Percentiles rank a stretch among this genome's conserved stretches.
Conservation (phyloP, 2,329 filamentous ascomycete species). For the Colletotrichum noveboracense region DNA sequence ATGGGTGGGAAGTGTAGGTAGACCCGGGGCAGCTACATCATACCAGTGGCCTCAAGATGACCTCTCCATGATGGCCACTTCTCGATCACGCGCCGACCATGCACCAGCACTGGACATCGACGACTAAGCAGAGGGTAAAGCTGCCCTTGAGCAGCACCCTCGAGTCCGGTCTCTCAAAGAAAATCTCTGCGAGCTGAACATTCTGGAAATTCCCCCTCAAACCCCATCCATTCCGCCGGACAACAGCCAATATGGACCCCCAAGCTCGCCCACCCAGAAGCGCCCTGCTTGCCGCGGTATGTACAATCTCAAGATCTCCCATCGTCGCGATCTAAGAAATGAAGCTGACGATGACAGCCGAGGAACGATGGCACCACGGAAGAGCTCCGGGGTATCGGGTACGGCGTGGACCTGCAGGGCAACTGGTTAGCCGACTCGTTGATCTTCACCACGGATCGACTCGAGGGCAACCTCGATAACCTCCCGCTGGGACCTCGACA, state of each 20-base stretch:
- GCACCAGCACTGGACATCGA: background rate
- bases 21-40: background rate
- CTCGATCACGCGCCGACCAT: background rate
- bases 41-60: background rate
- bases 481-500: too few relatives aligned
- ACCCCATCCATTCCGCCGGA: accelerated
- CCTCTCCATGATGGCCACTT: background rate
- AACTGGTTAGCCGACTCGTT: too few relatives aligned
- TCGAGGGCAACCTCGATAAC: too few relatives aligned
- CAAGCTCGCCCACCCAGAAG: too few relatives aligned
- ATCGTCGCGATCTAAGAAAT: too few relatives aligned
- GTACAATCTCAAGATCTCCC: too few relatives aligned
- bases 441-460: too few relatives aligned
- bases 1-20: background rate
- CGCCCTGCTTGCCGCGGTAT: too few relatives aligned
- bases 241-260: background rate
- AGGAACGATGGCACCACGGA: background rate
- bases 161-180: background rate
- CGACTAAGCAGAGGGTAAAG: background rate
- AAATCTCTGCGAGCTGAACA: background rate
- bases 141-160: background rate
- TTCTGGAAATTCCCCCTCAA: background rate
- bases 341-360: too few relatives aligned
- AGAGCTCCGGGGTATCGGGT: background rate
- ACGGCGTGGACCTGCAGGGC: too few relatives aligned